A percentile compares a stretch with the other conserved stretches of the same genome.
Conservation (phyloP, 306 rosid genomes). For the Cicer yamashitae region DNA sequence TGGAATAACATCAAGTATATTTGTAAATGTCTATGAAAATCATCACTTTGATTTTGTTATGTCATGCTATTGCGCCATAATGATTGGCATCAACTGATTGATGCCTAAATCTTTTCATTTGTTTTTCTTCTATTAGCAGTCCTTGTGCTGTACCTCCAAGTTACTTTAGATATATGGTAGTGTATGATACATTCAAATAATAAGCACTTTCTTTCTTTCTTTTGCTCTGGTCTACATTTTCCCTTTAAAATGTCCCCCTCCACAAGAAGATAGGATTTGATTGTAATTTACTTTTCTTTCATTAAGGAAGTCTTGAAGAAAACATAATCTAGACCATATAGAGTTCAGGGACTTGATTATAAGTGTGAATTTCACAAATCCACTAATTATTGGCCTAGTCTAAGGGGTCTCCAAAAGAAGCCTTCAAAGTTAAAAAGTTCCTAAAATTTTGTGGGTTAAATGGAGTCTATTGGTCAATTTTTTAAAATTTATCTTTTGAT, state of each 20-base stretch:
- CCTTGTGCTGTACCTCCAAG: slow-evolving; percentile 1
- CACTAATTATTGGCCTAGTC: no score
- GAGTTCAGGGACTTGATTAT: not conserved
- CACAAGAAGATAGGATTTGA: not conserved
- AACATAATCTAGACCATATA: not conserved
- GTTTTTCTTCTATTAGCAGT: not conserved
- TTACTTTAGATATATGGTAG: slow-evolving; percentile 13
- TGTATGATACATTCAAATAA: slow-evolving; percentile 18
- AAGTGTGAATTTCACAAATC: no score
- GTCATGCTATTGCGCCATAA: slow-evolving; percentile 13
- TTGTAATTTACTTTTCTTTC: not conserved
- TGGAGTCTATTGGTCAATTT: no score
- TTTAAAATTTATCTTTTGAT: no score
- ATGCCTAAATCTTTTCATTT: slow-evolving; percentile 22
- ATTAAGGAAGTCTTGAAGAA: not conserved
- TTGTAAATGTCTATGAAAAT: slow-evolving; percentile 38
- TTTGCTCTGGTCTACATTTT: not conserved
- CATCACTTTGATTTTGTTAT: slow-evolving; percentile 41
- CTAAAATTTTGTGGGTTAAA: no score
- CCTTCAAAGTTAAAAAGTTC: no score
- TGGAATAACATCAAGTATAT: slow-evolving; percentile 19
- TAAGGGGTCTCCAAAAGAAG: no score
- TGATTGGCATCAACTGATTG: slow-evolving; percentile 6
- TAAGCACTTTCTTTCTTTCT: not conserved
- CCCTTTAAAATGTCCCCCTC: not conserved